phyloP scores from a whole-genome alignment of 2,329 filamentous ascomycete species.

The Dactylellina leptospora region DNA sequence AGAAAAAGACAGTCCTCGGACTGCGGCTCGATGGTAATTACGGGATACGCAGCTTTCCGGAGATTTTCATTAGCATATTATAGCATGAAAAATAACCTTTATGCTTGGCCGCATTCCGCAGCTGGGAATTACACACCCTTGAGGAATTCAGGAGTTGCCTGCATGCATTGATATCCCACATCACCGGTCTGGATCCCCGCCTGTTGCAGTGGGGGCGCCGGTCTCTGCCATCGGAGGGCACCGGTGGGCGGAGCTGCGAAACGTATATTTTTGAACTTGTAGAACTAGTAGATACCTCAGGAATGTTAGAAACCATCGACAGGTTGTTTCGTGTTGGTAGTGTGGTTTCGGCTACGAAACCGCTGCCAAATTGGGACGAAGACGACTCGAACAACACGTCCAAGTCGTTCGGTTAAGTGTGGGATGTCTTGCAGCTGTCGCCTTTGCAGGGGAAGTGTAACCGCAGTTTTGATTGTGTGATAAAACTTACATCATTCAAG shows the following conservation, averaged over 20 bases:
- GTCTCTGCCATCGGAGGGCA: constrained; percentile 61
- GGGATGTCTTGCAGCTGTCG: too few species aligned
- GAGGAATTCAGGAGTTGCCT: constrained; percentile 55
- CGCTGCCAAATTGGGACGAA: constrained; percentile 17
- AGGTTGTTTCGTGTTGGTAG: constrained; percentile 26
- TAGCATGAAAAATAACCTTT: constrained; percentile 14
- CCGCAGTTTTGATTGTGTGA: too few species aligned
- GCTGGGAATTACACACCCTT: constrained; percentile 35
- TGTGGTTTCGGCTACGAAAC: constrained; percentile 6
- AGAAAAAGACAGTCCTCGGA: constrained; percentile 65
- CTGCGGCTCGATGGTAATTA: constrained; percentile 54
- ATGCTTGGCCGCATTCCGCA: constrained; percentile 18
- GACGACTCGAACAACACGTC: constrained; percentile 23
- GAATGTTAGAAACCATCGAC: not conserved
- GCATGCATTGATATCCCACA: constrained; percentile 59
- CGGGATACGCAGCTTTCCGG: constrained; percentile 54
- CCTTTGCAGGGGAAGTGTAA: too few species aligned
- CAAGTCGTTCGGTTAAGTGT: not conserved
- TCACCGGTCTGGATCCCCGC: constrained; percentile 58
- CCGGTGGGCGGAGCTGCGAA: constrained; percentile 63
- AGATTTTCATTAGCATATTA: too few species aligned
- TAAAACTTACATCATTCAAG: constrained; percentile 57
- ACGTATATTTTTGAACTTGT: constrained; percentile 62
- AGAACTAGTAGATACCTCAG: constrained; percentile 55
- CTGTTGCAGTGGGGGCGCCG: constrained; percentile 59